Base-by-base conservation (phyloP, 345 rosid genomes). In the Salix purpurea region DNA sequence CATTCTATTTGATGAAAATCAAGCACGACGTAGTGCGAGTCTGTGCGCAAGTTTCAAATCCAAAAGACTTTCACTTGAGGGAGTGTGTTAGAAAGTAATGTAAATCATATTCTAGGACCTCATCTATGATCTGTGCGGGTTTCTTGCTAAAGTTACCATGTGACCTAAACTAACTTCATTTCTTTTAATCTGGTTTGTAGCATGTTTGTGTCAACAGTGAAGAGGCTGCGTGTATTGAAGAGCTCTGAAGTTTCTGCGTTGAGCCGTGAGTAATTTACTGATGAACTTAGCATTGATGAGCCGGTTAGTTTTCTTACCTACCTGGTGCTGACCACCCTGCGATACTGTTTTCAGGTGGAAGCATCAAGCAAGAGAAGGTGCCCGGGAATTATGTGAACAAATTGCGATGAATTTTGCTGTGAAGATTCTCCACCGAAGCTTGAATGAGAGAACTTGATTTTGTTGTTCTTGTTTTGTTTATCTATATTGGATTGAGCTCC, bases 191-290 rank as follows among this genome's bases (percentile, higher is more conserved):
- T 34, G n/a, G 14, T 39, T 79, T 74, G 84, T 90, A 96, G 99
- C 83, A 93, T 93, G 98, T 96, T 96, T 85, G 94, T 87, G 42
- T 90, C 97, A 8, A 88, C 94, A 0, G 98, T 91, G 80, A 96
- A 89, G 91, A 91, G 99, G 85, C 85, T 96, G 70, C 94, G 98
- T 4, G 94, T 91, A 74, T 82, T 93, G 87, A 96, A 91, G 88
- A 92, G 87, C 87, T 86, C 95, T 14, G 97, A 91, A 66, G 86
- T 92, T 70, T 86, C 92, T 65, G 84, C 85, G 0, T 67, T 86
- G 40, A 82, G 79, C 83, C 67, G 93, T 86, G 67, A 84, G 91
- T 77, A 18, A 23, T 70, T 56, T 11, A 18, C 2, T 67, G 44
- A 11, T 40, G 11, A 40, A 40, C 44, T 9, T 40, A 18, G 54